phyloP scores from a whole-genome alignment of 176 grass and related monocot species.

The Phyllostachys edulis region DNA sequence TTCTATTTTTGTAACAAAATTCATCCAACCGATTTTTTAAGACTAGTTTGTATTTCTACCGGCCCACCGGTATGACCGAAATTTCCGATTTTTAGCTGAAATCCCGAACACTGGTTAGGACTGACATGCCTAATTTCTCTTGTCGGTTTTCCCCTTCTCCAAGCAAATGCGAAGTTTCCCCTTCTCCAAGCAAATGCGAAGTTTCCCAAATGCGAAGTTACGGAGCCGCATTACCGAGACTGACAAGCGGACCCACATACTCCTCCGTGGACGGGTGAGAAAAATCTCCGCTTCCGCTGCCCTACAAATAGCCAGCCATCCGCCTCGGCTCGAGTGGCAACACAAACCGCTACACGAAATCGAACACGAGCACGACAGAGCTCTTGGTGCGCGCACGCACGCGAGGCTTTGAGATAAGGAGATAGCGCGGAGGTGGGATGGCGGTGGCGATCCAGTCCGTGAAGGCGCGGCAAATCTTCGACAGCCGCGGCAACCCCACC shows the following conservation, averaged over 20 bases:
- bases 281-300: background rate
- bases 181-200: constrained; percentile 8
- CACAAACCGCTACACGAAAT: background rate
- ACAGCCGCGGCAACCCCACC: constrained; percentile 91
- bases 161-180: too few species aligned
- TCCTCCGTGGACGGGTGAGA: background rate
- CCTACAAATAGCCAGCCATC: background rate
- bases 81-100: too few species aligned
- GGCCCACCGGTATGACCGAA: too few species aligned
- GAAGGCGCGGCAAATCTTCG: constrained; percentile 94
- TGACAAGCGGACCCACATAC: background rate
- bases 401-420: too few species aligned
- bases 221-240: background rate
- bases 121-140: too few species aligned
- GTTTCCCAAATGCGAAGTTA: background rate
- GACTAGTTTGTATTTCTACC: too few species aligned
- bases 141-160: too few species aligned
- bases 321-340: background rate
- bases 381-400: too few species aligned
- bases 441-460: constrained; percentile 50
- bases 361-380: background rate
- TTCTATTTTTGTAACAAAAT: too few species aligned
- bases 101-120: too few species aligned
- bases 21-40: too few species aligned
- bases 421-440: constrained; percentile 16